Evolutionary conservation across 1,284 basidiomycete species (phyloP).

Genomic region (Stygiomarasmius scandens): DNA sequence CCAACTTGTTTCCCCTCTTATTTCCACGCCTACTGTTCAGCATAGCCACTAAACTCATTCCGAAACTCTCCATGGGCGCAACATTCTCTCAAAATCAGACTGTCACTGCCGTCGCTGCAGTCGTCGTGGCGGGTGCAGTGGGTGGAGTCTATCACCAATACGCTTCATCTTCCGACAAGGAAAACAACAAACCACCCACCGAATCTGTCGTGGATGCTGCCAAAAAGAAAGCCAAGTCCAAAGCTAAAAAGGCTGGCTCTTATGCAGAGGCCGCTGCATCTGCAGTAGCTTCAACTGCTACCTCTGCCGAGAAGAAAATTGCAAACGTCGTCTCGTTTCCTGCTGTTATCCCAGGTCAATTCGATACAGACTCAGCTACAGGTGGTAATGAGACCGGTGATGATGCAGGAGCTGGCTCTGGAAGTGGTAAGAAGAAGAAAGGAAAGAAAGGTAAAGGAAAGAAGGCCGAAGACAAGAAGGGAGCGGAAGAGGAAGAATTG

Average conservation of each 20-base stretch:
- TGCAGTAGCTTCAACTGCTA: background rate
- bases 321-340: slow-evolving; percentile 10
- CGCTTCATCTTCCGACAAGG: slow-evolving; percentile 1
- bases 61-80: background rate
- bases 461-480: slow-evolving; percentile 12
- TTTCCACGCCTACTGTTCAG: no score
- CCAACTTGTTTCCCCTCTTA: no score
- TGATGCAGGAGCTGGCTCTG: slow-evolving; percentile 15
- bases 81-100: background rate
- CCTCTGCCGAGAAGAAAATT: background rate
- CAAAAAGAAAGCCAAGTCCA: slow-evolving; percentile 12
- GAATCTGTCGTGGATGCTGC: background rate
- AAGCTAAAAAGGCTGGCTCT: background rate
- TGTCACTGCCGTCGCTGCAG: slow-evolving; percentile 5
- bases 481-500: slow-evolving; percentile 16
- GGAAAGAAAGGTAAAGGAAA: slow-evolving; percentile 12
- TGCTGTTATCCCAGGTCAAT: slow-evolving; percentile 16
- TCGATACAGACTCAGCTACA: background rate
- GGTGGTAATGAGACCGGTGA: slow-evolving; percentile 1
- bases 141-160: slow-evolving; percentile 13
- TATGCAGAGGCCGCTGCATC: background rate
- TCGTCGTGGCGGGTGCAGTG: slow-evolving; percentile 16
- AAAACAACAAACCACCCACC: background rate
- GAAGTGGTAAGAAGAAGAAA: slow-evolving; percentile 11
- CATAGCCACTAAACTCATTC: no score